These are phyloP conservation scores for Fusarium sp. DNA, from an alignment of 2,329 filamentous ascomycete genomes.

Conservation along the genomic window DNA sequence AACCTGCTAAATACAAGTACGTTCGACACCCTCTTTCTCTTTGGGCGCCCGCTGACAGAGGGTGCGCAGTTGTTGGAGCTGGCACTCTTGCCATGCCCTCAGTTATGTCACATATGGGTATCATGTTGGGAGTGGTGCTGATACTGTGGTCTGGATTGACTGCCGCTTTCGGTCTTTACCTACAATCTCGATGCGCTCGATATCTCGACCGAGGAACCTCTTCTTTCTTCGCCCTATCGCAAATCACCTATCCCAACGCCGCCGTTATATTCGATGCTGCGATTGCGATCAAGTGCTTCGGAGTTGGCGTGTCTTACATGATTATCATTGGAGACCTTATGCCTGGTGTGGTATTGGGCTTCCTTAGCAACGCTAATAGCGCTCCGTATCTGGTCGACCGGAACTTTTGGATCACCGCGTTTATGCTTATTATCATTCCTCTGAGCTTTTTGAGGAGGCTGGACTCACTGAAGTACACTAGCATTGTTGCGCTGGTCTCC, in stretches of 20 bases:
- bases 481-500: conserved; percentile 87
- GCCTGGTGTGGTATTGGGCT: conserved; percentile 90
- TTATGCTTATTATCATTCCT: conserved; percentile 96
- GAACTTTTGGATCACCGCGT: conserved; percentile 97
- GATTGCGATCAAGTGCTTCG: conserved; percentile 98
- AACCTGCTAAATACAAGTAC: conserved; percentile 96
- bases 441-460: conserved; percentile 90
- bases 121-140: conserved; percentile 82
- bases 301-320: conserved; percentile 95
- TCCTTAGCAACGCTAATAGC: conserved; percentile 70
- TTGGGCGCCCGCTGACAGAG: conserved; percentile 32
- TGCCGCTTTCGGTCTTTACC: conserved; percentile 91
- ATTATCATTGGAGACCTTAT: conserved; percentile 99
- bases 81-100: conserved; percentile 96
- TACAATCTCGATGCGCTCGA: conserved; percentile 90
- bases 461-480: conserved; percentile 98
- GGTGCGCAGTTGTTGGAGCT: conserved; percentile 80
- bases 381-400: conserved; percentile 84
- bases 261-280: conserved; percentile 95
- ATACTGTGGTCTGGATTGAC: conserved; percentile 93
- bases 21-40: conserved; percentile 40
- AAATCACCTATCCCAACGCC: conserved; percentile 96
- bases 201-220: conserved; percentile 90
- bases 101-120: conserved; percentile 94
- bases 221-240: conserved; percentile 96